Evolutionary conservation across 1,284 basidiomycete species (phyloP), one percentile per base, ranked within the genome.

Genomic region (Marasmius fiardii): DNA sequence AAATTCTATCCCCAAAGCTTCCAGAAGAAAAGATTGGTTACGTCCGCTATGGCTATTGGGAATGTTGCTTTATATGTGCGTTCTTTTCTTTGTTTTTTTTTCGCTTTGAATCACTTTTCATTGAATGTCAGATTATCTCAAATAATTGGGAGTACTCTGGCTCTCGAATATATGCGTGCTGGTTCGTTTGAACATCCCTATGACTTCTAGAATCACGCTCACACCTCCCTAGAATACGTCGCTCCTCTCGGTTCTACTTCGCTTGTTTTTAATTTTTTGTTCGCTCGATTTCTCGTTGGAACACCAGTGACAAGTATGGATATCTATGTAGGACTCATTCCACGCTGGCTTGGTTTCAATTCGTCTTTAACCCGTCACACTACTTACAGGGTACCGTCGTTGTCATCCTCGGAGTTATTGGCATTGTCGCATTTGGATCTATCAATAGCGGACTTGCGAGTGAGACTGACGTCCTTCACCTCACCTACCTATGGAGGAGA

Each of bases 231-330:
- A 89, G 89, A 92, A 83, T 92, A 91, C 64, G 90, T 92, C 49
- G 90, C 90, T 2, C 90, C 91, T 8, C 77, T 93, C 8, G 90
- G 91, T 20, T 91, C 90, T 2, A 88, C 89, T 8, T 90, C 90
- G 11, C 82, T 94, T 57, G 84, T 94, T 55, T 94, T 94, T 75
- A 94, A 94, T 70, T 92, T 93, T 66, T 74, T 94, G 35, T 93
- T 94, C 67, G 92, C 90, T 21, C 82, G 87, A 61, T 88, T 92
- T 63, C 79, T 93, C 59, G 86, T 92, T 10, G 90, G 90, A 51
- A 89, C 89, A 16, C 90, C 89, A 1, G 88, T 94, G 41, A 92
- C 89, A 45, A 81, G 72, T 56, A 86, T 81, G 43, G 92, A 94
- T 67, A 89, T 93, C 41, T 86, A 90, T 65, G 90, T 89, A 63